Conservation (phyloP, 768 basidiomycete species). For the Suillus luteus region DNA sequence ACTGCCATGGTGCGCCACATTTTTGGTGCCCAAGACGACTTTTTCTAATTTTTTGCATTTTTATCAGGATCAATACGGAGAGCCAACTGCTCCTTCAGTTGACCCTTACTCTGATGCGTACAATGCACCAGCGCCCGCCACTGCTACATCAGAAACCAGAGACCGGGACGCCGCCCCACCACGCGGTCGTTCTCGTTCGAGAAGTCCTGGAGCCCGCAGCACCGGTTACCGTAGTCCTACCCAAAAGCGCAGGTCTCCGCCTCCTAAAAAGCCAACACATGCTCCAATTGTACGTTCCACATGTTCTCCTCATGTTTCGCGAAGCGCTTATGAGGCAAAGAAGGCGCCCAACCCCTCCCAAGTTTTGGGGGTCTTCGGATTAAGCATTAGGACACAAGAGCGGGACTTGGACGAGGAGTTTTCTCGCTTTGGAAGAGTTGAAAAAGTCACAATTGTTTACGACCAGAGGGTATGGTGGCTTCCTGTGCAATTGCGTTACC, state of each 20-base stretch:
- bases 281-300: slow-evolving; percentile 66
- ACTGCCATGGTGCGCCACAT: slow-evolving; percentile 70
- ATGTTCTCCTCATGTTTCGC: slow-evolving; percentile 17
- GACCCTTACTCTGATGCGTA: slow-evolving; percentile 87
- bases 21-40: slow-evolving; percentile 10
- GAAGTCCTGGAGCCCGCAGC: slow-evolving; percentile 56
- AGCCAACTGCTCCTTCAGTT: slow-evolving; percentile 55
- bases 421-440: slow-evolving; percentile 81
- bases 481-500: slow-evolving; percentile 8
- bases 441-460: slow-evolving; percentile 96
- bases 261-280: slow-evolving; percentile 65
- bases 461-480: slow-evolving; percentile 79
- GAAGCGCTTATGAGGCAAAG: slow-evolving; percentile 42
- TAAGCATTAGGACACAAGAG: slow-evolving; percentile 93
- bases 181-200: slow-evolving; percentile 75
- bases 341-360: slow-evolving; percentile 87
- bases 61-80: slow-evolving; percentile 59
- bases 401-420: slow-evolving; percentile 96
- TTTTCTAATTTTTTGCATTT: slow-evolving; percentile 15
- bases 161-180: slow-evolving; percentile 57
- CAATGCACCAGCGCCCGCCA: slow-evolving; percentile 60
- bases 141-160: slow-evolving; percentile 42
- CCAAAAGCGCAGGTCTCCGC: slow-evolving; percentile 57
- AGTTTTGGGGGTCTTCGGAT: slow-evolving; percentile 96
- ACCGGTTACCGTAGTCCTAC: slow-evolving; percentile 56